A percentile compares a stretch with the other conserved stretches of the same genome.
Conservation (phyloP, 805 yeast genomes). For the Blastobotrys muscicola region DNA sequence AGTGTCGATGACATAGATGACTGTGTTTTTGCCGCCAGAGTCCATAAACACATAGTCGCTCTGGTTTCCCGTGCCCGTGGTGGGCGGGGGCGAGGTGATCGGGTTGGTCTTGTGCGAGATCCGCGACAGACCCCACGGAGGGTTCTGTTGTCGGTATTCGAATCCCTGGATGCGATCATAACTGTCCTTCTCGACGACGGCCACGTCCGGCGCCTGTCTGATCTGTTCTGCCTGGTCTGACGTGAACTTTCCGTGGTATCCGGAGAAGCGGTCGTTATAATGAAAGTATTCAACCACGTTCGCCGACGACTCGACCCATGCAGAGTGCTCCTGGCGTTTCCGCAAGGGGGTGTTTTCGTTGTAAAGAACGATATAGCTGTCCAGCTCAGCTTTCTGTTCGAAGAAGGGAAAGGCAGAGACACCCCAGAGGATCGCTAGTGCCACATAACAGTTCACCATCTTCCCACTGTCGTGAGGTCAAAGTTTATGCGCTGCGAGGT, state of each 20-base stretch:
- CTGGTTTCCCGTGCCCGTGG: slow-evolving; percentile 52
- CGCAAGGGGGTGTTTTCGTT: slow-evolving; percentile 5
- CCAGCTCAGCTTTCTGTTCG: slow-evolving; percentile 1
- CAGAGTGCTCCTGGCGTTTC: slow-evolving; percentile 7
- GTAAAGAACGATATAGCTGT: slow-evolving; percentile 7
- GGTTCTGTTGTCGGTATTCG: slow-evolving; percentile 58
- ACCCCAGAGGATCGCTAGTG: slow-evolving; percentile 3
- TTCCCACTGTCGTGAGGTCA: not conserved
- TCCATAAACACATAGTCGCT: slow-evolving; percentile 65
- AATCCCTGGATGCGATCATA: slow-evolving; percentile 54
- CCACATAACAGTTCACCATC: slow-evolving; percentile 3
- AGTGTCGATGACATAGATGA: slow-evolving; percentile 82
- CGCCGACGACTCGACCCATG: slow-evolving; percentile 3
- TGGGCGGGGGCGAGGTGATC: slow-evolving; percentile 8
- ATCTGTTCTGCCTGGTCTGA: slow-evolving; percentile 36
- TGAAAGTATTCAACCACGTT: slow-evolving; percentile 3
- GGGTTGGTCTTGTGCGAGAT: slow-evolving; percentile 67
- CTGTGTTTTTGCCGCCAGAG: slow-evolving; percentile 74
- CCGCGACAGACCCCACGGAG: slow-evolving; percentile 94
- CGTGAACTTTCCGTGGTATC: slow-evolving; percentile 39
- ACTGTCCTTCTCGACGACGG: slow-evolving; percentile 62
- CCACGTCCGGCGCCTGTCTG: slow-evolving; percentile 44
- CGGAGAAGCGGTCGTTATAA: slow-evolving; percentile 28
- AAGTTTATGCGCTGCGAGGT: not conserved
- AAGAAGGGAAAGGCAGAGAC: slow-evolving; percentile 3